Conservation (phyloP, 164 flowering plant species). For the Platanus orientalis region DNA sequence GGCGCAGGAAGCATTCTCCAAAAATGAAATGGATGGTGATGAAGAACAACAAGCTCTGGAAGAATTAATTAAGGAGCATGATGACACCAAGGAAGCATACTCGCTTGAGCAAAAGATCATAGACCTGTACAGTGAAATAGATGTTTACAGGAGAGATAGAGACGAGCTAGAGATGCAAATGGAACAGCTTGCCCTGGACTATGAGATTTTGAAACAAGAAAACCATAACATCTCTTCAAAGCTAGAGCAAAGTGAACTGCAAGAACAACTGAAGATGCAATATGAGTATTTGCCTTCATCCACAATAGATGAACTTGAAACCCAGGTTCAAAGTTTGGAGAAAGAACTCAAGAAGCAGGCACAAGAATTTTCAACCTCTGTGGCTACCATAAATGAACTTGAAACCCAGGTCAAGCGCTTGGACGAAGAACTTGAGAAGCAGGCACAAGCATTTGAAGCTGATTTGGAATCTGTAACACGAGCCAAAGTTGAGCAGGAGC, state of each 20-base stretch:
- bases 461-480: constrained; percentile 53
- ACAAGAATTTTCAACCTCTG: constrained; percentile 37
- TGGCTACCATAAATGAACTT: constrained; percentile 48
- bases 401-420: constrained; percentile 44
- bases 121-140: constrained; percentile 59
- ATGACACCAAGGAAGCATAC: constrained; percentile 38
- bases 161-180: constrained; percentile 70
- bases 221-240: constrained; percentile 58
- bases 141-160: constrained; percentile 61
- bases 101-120: constrained; percentile 53
- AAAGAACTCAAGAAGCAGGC: constrained; percentile 42
- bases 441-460: constrained; percentile 56
- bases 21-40: constrained; percentile 37
- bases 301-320: constrained; percentile 43
- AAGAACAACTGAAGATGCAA: constrained; percentile 67
- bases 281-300: constrained; percentile 57
- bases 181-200: constrained; percentile 74
- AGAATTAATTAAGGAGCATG: constrained; percentile 51
- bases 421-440: constrained; percentile 66
- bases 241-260: constrained; percentile 60
- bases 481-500: constrained; percentile 86
- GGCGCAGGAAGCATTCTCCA: constrained; percentile 10
- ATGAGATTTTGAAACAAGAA: constrained; percentile 78
- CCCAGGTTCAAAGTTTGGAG: constrained; percentile 45
- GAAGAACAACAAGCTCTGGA: constrained; percentile 67